A percentile compares a stretch with the other conserved stretches of the same genome.
Conservation (phyloP, 1,284 basidiomycete species). For the Boletellus deceptivus region DNA sequence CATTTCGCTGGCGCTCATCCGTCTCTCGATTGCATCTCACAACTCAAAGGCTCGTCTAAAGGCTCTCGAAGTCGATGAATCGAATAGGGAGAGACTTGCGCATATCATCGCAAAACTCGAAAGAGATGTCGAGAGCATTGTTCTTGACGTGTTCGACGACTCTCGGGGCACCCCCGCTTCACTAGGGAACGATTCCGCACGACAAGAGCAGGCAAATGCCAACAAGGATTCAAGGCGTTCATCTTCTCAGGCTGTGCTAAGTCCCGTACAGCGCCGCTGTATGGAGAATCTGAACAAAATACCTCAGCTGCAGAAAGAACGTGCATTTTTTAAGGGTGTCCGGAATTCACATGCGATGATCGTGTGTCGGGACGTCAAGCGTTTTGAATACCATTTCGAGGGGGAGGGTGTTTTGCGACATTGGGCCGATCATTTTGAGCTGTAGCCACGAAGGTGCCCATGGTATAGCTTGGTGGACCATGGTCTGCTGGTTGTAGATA, state of each 20-base stretch:
- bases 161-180: conserved; percentile 9
- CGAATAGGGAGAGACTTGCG: conserved; percentile 44
- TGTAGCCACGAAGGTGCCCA: conserved; percentile 22
- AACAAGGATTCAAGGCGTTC: conserved; percentile 13
- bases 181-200: background rate
- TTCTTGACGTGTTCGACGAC: conserved; percentile 37
- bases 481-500: no score
- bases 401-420: conserved; percentile 67
- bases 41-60: conserved; percentile 60
- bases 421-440: conserved; percentile 65
- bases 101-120: conserved; percentile 58
- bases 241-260: conserved; percentile 47
- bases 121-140: conserved; percentile 52
- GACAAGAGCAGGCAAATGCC: conserved; percentile 7
- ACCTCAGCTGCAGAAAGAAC: conserved; percentile 63
- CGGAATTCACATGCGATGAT: conserved; percentile 69
- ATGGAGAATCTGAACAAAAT: conserved; percentile 58
- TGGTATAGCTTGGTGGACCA: background rate
- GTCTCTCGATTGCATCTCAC: conserved; percentile 51
- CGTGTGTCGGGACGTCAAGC: conserved; percentile 60
- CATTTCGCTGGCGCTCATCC: conserved; percentile 48
- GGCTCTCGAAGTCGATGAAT: conserved; percentile 51
- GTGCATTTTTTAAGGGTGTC: conserved; percentile 56
- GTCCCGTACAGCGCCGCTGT: conserved; percentile 52
- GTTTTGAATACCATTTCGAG: conserved; percentile 52